A percentile compares a stretch with the other conserved stretches of the same genome.
Conservation (phyloP, 192 early-diverging fungal genomes). For the Linnemannia zychae region DNA sequence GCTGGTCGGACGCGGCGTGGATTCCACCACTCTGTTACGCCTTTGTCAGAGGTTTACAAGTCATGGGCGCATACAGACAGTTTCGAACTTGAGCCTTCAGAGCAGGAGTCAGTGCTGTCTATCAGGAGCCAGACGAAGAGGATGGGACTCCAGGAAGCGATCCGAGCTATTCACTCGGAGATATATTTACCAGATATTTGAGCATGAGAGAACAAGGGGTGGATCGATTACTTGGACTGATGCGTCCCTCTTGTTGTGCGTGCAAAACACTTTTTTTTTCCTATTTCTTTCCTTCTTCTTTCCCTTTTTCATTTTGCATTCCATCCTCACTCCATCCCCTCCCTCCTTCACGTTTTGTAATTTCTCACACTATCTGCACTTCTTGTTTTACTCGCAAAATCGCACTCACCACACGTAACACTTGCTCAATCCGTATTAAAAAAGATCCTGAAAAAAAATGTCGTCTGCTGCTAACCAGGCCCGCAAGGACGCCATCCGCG, state of each 20-base stretch:
- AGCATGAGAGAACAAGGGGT: not conserved
- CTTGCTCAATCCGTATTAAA: not conserved
- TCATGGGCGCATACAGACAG: not conserved
- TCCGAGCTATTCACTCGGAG: not conserved
- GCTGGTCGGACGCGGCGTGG: not conserved
- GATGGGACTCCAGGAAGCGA: not conserved
- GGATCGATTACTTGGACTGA: not conserved
- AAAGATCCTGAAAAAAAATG: not conserved
- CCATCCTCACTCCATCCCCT: constrained; percentile 1
- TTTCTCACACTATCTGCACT: not conserved
- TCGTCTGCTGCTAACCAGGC: constrained; percentile 50
- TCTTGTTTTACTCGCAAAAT: not conserved
- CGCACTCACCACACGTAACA: not conserved
- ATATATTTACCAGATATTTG: constrained; percentile 3
- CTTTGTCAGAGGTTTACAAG: not conserved
- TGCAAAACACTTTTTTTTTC: constrained; percentile 9
- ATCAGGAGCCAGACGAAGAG: not conserved
- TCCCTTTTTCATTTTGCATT: constrained; percentile 13
- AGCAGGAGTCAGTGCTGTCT: constrained; percentile 6
- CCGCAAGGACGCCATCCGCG: constrained; percentile 54
- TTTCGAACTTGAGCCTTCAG: constrained; percentile 17
- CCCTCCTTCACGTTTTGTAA: not conserved
- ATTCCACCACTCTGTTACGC: not conserved
- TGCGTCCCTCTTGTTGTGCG: not conserved
- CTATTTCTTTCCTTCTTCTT: constrained; percentile 16